Base-by-base conservation (phyloP, 768 basidiomycete genomes). In the Lentinula edodes region DNA sequence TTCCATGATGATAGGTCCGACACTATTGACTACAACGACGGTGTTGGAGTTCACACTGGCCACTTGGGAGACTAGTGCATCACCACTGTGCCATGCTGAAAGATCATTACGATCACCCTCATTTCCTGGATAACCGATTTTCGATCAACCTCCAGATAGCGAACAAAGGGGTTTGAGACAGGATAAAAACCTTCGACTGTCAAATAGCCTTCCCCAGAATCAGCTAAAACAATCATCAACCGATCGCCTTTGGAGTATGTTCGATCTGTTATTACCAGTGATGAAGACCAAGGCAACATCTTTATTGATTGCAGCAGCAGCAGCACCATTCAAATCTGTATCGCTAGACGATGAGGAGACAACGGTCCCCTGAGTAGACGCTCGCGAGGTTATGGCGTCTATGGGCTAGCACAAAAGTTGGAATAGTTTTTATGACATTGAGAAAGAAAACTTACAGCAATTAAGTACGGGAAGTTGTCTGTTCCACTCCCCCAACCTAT, bases 21-120 rank as follows among this genome's bases (percentile, higher is more conserved):
- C 86, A 7, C 81, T 78, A 68, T 90, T 84, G 5, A 89, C 77
- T 9, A 90, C 80, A 41, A 90, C 88, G 39, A 91, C 75, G 0
- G 85, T 87, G 66, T 83, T 81, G 28, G 77, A 71, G 66, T 85
- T 85, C n/a, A 74, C 74, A 28, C 73, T 71, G 2, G 88, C 86
- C 13, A 84, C 84, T 34, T 73, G 73, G 43, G 76, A 70, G 8
- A 86, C 76, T 60, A 85, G 68, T 16, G 79, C 74, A 68, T 82
- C 74, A 36, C 81, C 80, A 59, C 66, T 70, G 61, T 83, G 81
- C 83, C 83, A 83, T 16, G 81, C 77, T 39, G 77, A 71, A 41
- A 83, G 68, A 64, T 80, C 71, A 62, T 79, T 82, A 8, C 84
- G 75, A 64, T 86, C 85, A 1, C 85, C 85, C 2, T 70, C 76